These are phyloP conservation scores for Scutellaria barbata DNA, from an alignment of 257 asterid genomes.

Conservation along the genomic window DNA sequence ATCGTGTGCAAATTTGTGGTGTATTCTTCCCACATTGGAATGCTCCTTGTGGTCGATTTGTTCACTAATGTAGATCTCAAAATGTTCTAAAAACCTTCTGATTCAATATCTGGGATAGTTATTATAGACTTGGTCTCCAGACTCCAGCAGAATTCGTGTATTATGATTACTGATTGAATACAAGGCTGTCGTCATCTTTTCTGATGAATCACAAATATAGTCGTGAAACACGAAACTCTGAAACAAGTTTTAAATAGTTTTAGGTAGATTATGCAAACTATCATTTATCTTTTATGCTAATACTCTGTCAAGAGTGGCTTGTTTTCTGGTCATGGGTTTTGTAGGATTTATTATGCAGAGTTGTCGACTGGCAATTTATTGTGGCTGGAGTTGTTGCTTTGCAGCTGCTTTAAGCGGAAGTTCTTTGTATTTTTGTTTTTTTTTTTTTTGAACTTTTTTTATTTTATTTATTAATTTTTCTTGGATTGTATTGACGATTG, in stretches of 20 bases:
- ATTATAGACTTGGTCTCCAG: too few relatives aligned
- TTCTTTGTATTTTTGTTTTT: too few relatives aligned
- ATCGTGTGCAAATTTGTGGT: not conserved
- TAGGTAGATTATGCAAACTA: not conserved
- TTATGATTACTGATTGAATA: not conserved
- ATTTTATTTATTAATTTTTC: too few relatives aligned
- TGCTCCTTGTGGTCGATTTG: not conserved
- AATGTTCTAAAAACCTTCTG: too few relatives aligned
- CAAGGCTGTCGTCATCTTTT: not conserved
- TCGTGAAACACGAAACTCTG: not conserved
- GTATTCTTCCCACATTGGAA: too few relatives aligned
- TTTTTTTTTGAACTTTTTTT: too few relatives aligned
- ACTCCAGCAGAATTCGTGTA: too few relatives aligned
- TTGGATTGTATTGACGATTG: not conserved
- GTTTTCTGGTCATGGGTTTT: conserved; percentile 15
- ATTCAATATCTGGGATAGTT: too few relatives aligned
- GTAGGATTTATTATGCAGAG: conserved; percentile 34
- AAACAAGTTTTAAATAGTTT: not conserved
- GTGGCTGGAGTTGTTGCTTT: not conserved
- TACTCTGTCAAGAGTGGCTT: conserved; percentile 31
- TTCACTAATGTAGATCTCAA: not conserved
- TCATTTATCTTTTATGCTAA: conserved; percentile 23
- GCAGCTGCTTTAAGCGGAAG: not conserved
- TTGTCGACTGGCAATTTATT: not conserved
- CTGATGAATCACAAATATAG: not conserved